Evolutionary conservation across 2,329 filamentous ascomycete genomes (phyloP).

Genomic region (Colletotrichum echinochloae): DNA sequence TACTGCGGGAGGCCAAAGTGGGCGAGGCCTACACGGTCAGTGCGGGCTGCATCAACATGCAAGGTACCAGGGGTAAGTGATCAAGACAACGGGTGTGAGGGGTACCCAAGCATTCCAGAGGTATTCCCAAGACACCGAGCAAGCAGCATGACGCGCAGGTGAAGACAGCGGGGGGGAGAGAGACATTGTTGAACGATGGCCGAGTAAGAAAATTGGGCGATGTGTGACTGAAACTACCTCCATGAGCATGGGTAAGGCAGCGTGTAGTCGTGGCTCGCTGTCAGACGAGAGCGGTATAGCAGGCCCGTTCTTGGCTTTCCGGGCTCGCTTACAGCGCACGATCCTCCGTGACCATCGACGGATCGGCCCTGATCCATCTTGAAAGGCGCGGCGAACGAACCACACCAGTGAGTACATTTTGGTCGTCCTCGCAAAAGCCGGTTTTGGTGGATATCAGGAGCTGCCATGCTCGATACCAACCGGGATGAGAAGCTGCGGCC

Average conservation of each 20-base stretch:
- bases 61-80: constrained; percentile 39
- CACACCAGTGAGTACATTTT: background rate
- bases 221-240: background rate
- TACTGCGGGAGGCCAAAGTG: constrained; percentile 4
- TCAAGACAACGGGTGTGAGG: background rate
- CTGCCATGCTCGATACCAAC: background rate
- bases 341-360: constrained; percentile 19
- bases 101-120: constrained; percentile 3
- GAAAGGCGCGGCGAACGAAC: constrained; percentile 2
- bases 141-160: background rate
- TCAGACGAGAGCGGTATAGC: constrained; percentile 1
- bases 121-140: constrained; percentile 6
- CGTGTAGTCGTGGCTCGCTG: background rate
- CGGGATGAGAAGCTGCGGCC: background rate
- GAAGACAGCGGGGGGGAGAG: background rate
- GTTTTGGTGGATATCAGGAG: background rate
- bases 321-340: constrained; percentile 3
- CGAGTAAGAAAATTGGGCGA: background rate
- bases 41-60: constrained; percentile 28
- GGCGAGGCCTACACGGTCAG: constrained; percentile 17
- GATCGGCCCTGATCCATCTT: constrained; percentile 25
- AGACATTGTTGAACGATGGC: background rate
- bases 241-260: background rate
- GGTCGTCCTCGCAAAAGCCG: constrained; percentile 1
- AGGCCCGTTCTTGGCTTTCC: constrained; percentile 11